phyloP scores from a whole-genome alignment of 768 basidiomycete species.

The Lyophyllum semitale region DNA sequence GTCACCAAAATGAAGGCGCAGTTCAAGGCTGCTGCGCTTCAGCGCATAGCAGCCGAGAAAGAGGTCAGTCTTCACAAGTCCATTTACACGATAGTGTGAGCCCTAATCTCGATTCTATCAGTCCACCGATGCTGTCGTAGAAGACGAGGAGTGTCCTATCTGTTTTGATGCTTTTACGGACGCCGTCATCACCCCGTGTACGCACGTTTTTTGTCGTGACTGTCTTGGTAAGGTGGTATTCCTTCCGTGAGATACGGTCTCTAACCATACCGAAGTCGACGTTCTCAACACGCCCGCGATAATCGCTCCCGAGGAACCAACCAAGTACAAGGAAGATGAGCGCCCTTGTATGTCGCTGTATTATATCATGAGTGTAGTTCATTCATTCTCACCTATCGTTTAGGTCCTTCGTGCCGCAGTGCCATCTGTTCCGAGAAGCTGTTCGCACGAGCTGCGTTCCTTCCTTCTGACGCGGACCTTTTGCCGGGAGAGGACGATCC shows the following conservation, averaged over 20 bases:
- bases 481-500: constrained; percentile 16
- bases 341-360: constrained; percentile 47
- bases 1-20: constrained; percentile 50
- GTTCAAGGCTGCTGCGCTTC: constrained; percentile 41
- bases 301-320: constrained; percentile 34
- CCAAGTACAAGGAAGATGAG: constrained; percentile 40
- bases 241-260: background rate
- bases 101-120: constrained; percentile 16
- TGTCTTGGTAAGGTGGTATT: constrained; percentile 49
- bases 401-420: constrained; percentile 64
- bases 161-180: constrained; percentile 62
- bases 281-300: constrained; percentile 41
- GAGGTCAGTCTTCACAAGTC: constrained; percentile 31
- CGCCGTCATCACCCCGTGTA: constrained; percentile 58
- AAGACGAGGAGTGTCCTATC: constrained; percentile 66
- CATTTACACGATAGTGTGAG: too few relatives aligned
- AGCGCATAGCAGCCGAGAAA: constrained; percentile 55
- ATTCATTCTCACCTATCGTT: background rate
- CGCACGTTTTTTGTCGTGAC: constrained; percentile 62
- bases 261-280: constrained; percentile 31
- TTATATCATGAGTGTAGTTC: background rate
- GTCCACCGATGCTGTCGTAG: constrained; percentile 48
- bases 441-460: constrained; percentile 61
- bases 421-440: constrained; percentile 46
- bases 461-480: constrained; percentile 54